Base-by-base conservation (phyloP, 768 basidiomycete genomes). In the Russula vinacea region DNA sequence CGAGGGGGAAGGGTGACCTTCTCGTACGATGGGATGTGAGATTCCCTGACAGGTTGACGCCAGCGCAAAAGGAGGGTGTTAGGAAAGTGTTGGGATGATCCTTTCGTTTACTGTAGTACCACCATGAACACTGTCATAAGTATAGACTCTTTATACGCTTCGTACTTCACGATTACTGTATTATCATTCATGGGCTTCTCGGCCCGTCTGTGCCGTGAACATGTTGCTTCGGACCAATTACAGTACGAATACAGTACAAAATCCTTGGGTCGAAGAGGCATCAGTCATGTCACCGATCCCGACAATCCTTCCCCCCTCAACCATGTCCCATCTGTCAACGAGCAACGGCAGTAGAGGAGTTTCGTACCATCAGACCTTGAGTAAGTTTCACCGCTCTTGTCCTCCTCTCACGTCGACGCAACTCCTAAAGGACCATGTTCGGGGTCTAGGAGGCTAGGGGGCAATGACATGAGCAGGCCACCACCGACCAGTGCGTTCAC, bases 21-120 rank as follows among this genome's bases (percentile, higher is more conserved):
- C 78, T 90, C 55, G 81, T 96, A 54, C 83, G 82, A 66, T 92
- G 89, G 90, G 84, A 96, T 47, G 82, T 96, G 24, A 79, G 84
- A 29, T 95, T 98, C 82, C 96, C 96, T 0, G 81, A 84, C 33
- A 78, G 82, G 52, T 73, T 98, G 64, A 89, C 90, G 13, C 75
- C 83, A 2, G 76, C 81, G 19, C 94, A 98, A 78, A 92, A 89
- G 76, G 89, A 92, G 72, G 90, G 83, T 0, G 71, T 97, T 39
- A 79, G 84, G 74, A 90, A 87, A 74, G 81, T 90, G 40, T 71
- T 90, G 71, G 76, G 73, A 42, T 83, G 68, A 74, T 42, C 44
- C 52, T 11, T 11, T 56, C 40, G 32, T 51, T 29, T 39, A 32
- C 35, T 29, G 17, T 29, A 58, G 35, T 35, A 35, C 8, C 35